Conservation (phyloP, 208 protist species). For the Angomonas ambiguus region DNA sequence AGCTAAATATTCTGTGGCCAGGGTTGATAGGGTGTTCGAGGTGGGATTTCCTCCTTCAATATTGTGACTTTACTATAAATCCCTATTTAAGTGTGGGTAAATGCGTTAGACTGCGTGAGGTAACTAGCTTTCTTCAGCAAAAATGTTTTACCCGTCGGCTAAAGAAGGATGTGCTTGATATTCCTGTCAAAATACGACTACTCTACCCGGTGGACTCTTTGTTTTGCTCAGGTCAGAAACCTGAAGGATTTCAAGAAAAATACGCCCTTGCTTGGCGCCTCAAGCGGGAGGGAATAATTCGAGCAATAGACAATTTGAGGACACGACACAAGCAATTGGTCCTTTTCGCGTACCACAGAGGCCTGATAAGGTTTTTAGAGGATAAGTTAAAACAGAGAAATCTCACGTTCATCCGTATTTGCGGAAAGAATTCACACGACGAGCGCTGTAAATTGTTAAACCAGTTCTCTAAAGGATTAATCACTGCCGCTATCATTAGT, state of each 20-base stretch:
- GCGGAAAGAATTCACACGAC: constrained; percentile 40
- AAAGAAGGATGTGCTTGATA: constrained; percentile 70
- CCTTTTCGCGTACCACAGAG: constrained; percentile 75
- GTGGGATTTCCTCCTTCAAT: constrained; percentile 71
- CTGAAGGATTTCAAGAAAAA: constrained; percentile 39
- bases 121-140: constrained; percentile 34
- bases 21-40: constrained; percentile 49
- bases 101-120: constrained; percentile 40
- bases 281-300: constrained; percentile 52
- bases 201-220: constrained; percentile 42
- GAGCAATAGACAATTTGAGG: constrained; percentile 52
- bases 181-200: constrained; percentile 62
- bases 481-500: constrained; percentile 56
- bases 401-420: constrained; percentile 46
- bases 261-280: constrained; percentile 54
- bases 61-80: constrained; percentile 42
- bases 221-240: background rate
- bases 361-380: constrained; percentile 42
- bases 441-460: constrained; percentile 30
- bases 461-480: constrained; percentile 36
- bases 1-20: constrained; percentile 52
- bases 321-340: constrained; percentile 58
- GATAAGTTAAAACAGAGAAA: constrained; percentile 20
- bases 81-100: constrained; percentile 50
- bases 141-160: constrained; percentile 62